Percentiles rank a stretch among this genome's conserved stretches.
Conservation (phyloP, 371 early-diverging fungal genomes). For the Encephalitozoon romaleae region DNA sequence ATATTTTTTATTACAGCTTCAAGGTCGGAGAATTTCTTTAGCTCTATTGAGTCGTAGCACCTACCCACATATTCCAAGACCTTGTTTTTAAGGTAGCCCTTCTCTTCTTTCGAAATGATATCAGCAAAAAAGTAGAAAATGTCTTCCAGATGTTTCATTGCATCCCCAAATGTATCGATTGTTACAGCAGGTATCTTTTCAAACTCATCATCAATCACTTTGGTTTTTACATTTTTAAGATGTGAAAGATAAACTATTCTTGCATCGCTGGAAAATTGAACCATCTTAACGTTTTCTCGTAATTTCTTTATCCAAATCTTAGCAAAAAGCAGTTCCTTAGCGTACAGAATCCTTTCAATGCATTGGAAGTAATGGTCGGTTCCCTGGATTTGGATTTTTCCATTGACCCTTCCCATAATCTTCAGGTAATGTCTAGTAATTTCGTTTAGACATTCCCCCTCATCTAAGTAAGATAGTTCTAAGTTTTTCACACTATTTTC, state of each 20-base stretch:
- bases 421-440: slow-evolving; percentile 2
- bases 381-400: slow-evolving; percentile 22
- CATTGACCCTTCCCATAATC: slow-evolving; percentile 13
- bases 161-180: neutral
- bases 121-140: neutral
- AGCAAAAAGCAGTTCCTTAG: neutral
- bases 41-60: neutral
- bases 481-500: slow-evolving; percentile 3
- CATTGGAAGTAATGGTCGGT: slow-evolving; percentile 24
- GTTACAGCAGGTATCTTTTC: neutral
- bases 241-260: neutral
- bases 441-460: slow-evolving; percentile 1
- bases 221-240: slow-evolving; percentile 7
- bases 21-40: neutral
- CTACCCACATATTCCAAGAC: neutral
- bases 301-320: slow-evolving; percentile 28
- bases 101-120: slow-evolving; percentile 8
- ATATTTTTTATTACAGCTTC: slow-evolving; percentile 13
- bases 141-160: neutral
- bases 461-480: neutral
- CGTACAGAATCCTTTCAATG: slow-evolving; percentile 1
- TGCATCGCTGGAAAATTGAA: neutral
- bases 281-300: neutral
- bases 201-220: neutral
- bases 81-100: neutral